Evolutionary conservation across 768 basidiomycete species (phyloP).

Genomic region (Suillus ampliporus): DNA sequence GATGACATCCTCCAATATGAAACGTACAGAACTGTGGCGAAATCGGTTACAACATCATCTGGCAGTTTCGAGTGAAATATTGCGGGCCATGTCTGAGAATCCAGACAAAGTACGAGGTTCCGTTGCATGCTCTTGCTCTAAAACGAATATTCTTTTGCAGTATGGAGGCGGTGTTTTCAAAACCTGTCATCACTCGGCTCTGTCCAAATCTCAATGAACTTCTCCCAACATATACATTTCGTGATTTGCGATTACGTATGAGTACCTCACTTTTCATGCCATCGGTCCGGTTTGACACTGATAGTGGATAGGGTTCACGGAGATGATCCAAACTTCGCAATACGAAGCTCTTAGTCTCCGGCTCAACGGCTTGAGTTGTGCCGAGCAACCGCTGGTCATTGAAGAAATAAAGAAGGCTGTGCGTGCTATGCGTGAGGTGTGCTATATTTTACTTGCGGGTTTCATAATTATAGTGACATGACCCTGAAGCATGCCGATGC

Average conservation of each 20-base stretch:
- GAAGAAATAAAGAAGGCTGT: constrained; percentile 1
- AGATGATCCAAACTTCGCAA: constrained; percentile 7
- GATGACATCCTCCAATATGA: constrained; percentile 6
- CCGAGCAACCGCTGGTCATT: background rate
- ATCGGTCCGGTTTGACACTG: constrained; percentile 1
- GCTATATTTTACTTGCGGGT: background rate
- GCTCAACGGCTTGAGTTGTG: constrained; percentile 3
- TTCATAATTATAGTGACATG: background rate
- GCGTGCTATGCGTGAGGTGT: constrained; percentile 3
- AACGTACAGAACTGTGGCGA: constrained; percentile 28
- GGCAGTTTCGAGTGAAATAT: constrained; percentile 39
- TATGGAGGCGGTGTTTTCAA: constrained; percentile 4
- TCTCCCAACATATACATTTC: constrained; percentile 6
- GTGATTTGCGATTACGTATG: constrained; percentile 7
- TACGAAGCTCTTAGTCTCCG: constrained; percentile 1
- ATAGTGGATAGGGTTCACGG: constrained; percentile 7
- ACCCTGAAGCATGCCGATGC: constrained; percentile 28
- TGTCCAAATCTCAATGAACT: background rate
- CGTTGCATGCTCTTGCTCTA: constrained; percentile 19
- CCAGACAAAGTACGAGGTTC: constrained; percentile 24
- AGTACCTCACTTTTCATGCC: background rate
- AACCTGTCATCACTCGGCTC: background rate
- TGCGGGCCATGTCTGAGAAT: constrained; percentile 29
- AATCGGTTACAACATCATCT: constrained; percentile 33
- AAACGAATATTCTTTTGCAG: background rate